These are phyloP conservation scores for Bretschneidera sinensis DNA, from an alignment of 345 rosid genomes.

Conservation along the genomic window DNA sequence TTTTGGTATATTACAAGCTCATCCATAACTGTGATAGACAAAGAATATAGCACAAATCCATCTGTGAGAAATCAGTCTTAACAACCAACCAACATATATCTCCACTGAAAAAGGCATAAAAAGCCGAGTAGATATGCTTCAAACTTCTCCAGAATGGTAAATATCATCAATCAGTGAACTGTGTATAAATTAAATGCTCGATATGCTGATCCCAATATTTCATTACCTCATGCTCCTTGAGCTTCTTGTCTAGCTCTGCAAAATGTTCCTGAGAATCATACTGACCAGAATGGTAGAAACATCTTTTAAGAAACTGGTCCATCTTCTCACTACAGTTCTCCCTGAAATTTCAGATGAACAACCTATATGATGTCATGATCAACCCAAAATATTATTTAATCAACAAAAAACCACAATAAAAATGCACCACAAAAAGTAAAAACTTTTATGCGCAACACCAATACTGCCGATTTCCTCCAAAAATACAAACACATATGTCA, in stretches of 20 bases:
- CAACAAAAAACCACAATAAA: background rate
- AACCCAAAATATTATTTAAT: background rate
- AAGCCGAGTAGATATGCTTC: no score
- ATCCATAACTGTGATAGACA: background rate
- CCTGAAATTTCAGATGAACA: slow-evolving; percentile 42
- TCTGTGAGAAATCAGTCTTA: background rate
- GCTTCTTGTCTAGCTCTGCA: slow-evolving; percentile 68
- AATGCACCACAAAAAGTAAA: background rate
- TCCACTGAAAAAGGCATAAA: background rate
- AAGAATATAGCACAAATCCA: background rate
- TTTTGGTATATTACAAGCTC: background rate
- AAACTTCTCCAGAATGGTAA: no score
- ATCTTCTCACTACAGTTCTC: slow-evolving; percentile 90
- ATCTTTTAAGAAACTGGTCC: slow-evolving; percentile 91
- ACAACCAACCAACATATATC: background rate
- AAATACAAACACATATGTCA: background rate
- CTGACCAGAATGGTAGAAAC: slow-evolving; percentile 97
- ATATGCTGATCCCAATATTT: background rate
- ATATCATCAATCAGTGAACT: no score
- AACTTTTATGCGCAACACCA: background rate
- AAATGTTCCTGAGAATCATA: slow-evolving; percentile 82
- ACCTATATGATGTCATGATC: slow-evolving; percentile 8
- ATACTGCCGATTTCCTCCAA: background rate
- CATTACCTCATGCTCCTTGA: slow-evolving; percentile 84
- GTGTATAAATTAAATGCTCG: background rate